Evolutionary conservation across 495 filamentous ascomycete genomes (phyloP), one percentile per base, ranked within the genome.

Genomic region (Penicillium diatomitis): DNA sequence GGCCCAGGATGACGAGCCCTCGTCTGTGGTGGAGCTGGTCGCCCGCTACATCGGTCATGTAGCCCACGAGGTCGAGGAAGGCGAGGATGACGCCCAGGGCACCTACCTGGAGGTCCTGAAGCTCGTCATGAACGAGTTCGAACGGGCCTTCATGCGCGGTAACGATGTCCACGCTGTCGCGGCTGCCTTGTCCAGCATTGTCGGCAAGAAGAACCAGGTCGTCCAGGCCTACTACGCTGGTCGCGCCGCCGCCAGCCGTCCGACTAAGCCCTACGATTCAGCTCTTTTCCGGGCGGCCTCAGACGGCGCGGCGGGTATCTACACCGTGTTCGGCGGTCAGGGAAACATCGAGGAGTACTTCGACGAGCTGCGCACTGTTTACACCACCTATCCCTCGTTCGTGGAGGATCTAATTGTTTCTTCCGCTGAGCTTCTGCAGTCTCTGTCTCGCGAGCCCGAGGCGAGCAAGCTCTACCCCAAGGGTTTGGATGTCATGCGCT

Each of bases 281-380:
- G 92, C 92, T 9, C 78, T 99, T 28, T 81, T 96, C 62, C 82
- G 94, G 12, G 90, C 90, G 20, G 90, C 88, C 4, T 82, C 80
- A 3, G 90, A 96, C 38, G 80, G 77, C 36, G 75, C 76, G 33
- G 91, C 88, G 5, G 80, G 73, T 47, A 74, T 97, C 38, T 97
- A 95, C 72, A 87, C 82, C 43, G 87, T 99, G 49, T 96, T 96
- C 53, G 94, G 94, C 40, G 94, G 94, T n/a, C 94, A 99, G 64
- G 94, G 94, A 46, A 99, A 97, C 65, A 96, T 97, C 50, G 90
- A 97, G 65, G 94, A 97, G 66, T 99, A 97, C 69, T 99, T 97
- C 62, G 90, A 96, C 47, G 94, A 99, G 69, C 78, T 99, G 37
- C 82, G 91, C 35, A 85, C 91, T 65, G 75, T 97, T 32, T 94